A percentile compares a stretch with the other conserved stretches of the same genome.
Conservation (phyloP, 768 basidiomycete species). For the Amanita fuliginea region DNA sequence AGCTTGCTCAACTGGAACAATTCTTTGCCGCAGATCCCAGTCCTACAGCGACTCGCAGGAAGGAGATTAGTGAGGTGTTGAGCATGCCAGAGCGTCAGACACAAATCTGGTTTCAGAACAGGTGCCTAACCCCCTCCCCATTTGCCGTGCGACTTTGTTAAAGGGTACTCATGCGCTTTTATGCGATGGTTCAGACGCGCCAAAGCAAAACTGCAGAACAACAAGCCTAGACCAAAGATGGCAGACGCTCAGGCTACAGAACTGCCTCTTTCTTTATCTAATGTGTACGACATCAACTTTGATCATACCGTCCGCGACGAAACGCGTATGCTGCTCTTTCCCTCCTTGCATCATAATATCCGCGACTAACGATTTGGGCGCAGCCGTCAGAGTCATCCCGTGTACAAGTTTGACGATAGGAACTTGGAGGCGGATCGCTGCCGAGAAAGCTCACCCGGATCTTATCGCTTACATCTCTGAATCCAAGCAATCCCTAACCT, state of each 20-base stretch:
- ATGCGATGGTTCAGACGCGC: constrained; percentile 44
- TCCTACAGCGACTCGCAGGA: constrained; percentile 59
- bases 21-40: constrained; percentile 60
- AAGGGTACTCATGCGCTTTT: constrained; percentile 2
- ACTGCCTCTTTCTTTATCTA: constrained; percentile 38
- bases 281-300: constrained; percentile 47
- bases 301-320: constrained; percentile 64
- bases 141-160: not conserved
- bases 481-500: constrained; percentile 50
- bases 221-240: constrained; percentile 32
- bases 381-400: constrained; percentile 68
- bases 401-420: constrained; percentile 69
- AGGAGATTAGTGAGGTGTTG: constrained; percentile 62
- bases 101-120: constrained; percentile 86
- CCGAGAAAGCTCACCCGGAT: constrained; percentile 43
- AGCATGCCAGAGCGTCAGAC: constrained; percentile 84
- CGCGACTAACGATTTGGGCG: not conserved
- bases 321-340: constrained; percentile 42
- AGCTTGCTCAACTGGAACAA: constrained; percentile 64
- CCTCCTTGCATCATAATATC: not conserved
- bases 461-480: constrained; percentile 72
- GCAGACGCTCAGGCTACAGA: constrained; percentile 30
- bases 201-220: constrained; percentile 66
- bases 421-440: constrained; percentile 65
- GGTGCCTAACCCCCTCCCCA: constrained; percentile 33